Conservation (phyloP, 306 rosid genomes). For the Lathyrus aphaca region DNA sequence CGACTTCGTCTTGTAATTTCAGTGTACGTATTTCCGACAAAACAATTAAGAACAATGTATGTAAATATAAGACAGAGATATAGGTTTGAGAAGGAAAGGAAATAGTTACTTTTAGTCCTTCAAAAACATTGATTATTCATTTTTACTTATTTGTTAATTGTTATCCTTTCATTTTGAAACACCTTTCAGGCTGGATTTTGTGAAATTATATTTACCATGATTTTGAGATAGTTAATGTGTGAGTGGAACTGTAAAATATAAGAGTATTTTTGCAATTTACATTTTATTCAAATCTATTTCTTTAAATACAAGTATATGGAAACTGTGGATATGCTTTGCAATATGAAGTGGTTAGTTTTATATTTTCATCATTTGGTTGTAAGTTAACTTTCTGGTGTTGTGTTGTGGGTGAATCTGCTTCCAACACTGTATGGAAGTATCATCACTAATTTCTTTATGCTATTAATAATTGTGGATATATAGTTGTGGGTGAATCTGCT, state of each 20-base stretch:
- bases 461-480: too few relatives aligned
- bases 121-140: slow-evolving; percentile 3
- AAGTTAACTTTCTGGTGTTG: not conserved
- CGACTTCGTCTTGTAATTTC: slow-evolving; percentile 62
- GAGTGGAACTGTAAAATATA: too few relatives aligned
- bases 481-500: too few relatives aligned
- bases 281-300: too few relatives aligned
- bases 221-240: too few relatives aligned
- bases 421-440: not conserved
- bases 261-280: too few relatives aligned
- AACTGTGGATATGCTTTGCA: not conserved
- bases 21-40: slow-evolving; percentile 20
- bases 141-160: slow-evolving; percentile 1
- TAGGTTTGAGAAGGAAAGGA: slow-evolving; percentile 5
- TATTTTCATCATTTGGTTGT: not conserved
- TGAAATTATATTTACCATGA: too few relatives aligned
- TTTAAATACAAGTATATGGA: not conserved
- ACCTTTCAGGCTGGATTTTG: not conserved
- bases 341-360: not conserved
- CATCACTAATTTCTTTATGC: too few relatives aligned
- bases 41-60: slow-evolving; percentile 37
- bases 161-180: not conserved
- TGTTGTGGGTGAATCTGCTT: not conserved
- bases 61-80: slow-evolving; percentile 47
- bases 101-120: not conserved